Percentiles rank a stretch among this genome's conserved stretches.
Conservation (phyloP, 257 asterid genomes). For the Solanum stenotomum region DNA sequence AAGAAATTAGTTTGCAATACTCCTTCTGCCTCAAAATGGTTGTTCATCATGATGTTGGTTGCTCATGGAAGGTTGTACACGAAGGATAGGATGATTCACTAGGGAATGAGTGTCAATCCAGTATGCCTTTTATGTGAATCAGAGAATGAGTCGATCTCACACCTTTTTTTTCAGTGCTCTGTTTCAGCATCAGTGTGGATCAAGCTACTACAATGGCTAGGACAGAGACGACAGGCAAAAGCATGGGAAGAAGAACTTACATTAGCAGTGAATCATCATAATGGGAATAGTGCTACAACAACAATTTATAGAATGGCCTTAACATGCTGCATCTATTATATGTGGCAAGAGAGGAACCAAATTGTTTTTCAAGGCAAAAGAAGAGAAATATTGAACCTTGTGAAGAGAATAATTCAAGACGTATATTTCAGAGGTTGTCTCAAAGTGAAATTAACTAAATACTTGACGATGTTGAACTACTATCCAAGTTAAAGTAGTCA, state of each 20-base stretch:
- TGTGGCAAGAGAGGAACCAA: too few species aligned
- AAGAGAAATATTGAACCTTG: too few species aligned
- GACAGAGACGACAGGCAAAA: too few species aligned
- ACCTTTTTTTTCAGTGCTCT: not conserved
- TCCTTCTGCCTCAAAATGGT: not conserved
- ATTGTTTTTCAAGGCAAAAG: too few species aligned
- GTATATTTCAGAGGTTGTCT: too few species aligned
- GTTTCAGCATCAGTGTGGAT: not conserved
- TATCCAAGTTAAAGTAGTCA: too few species aligned
- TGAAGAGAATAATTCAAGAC: too few species aligned
- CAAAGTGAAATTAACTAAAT: too few species aligned
- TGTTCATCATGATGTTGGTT: not conserved
- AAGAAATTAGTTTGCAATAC: not conserved
- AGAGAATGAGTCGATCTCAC: not conserved
- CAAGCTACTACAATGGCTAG: not conserved
- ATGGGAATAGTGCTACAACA: not conserved
- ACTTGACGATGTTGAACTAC: too few species aligned
- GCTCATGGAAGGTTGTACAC: not conserved
- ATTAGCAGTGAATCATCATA: too few species aligned
- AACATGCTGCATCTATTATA: not conserved
- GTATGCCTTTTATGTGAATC: not conserved
- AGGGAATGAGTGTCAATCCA: not conserved
- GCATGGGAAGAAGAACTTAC: not conserved
- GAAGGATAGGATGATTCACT: not conserved
- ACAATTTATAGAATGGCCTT: too few species aligned